Evolutionary conservation across 371 early-diverging fungal genomes (phyloP), one percentile per base, ranked within the genome.

Genomic region (Lichtheimia hyalospora): DNA sequence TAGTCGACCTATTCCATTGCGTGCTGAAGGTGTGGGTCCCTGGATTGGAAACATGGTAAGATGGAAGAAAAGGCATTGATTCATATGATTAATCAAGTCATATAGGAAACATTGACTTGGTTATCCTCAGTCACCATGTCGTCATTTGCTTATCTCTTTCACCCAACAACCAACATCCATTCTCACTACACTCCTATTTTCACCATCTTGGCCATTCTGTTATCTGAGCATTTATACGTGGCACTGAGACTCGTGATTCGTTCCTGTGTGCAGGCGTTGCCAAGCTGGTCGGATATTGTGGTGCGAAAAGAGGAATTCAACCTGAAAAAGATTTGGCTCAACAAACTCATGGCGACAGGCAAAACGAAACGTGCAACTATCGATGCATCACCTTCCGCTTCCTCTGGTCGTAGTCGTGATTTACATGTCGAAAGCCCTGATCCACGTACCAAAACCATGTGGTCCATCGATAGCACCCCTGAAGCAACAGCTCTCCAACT

Each of bases 1-100:
- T 44, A 76, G 89, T 59, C 89, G 94, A 18, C 93, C 94, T 2
- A 80, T 87, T 48, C 94, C 96, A 6, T 49, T 66, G 7, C 83
- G 94, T 15, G 87, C 89, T 15, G 93, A 94, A 61, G 83, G 88
- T 44, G 90, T 93, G 62, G 93, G 93, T 27, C 92, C 94, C 27
- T 96, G 96, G 96, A 59, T 91, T 34, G 80, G 81, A 28, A 89
- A 88, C 53, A 67, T 93, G 71, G 82, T 83, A 67, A 60, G 61
- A 41, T 42, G n/a, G 42, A 21, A 12, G 25, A 39, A 34, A 40
- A 15, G 23, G 12, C 8, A 49, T 49, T 4, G 10, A 46, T 46
- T 14, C 2, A 46, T 46, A 7, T 0, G 46, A 46, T n/a, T 46
- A 7, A 46, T 8, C 21, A 6, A 8, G 10, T 46, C 21, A 10